These are phyloP conservation scores for Thalia dealbata DNA, from an alignment of 176 grass and related monocot genomes.

Conservation along the genomic window DNA sequence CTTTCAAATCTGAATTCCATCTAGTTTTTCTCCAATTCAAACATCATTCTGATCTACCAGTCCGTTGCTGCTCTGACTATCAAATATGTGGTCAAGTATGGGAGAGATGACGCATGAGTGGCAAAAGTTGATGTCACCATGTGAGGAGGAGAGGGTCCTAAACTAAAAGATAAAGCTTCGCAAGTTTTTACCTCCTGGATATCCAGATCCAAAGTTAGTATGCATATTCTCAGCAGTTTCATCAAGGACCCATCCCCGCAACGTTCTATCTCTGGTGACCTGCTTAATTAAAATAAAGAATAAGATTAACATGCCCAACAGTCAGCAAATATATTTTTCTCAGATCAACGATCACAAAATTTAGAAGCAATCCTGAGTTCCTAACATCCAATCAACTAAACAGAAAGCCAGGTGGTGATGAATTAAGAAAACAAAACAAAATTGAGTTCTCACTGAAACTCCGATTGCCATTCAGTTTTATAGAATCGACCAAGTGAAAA, in stretches of 20 bases:
- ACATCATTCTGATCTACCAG: not conserved
- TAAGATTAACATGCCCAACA: not conserved
- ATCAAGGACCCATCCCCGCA: slow-evolving; percentile 76
- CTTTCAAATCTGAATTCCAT: not conserved
- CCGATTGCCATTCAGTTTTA: not conserved
- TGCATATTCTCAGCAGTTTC: slow-evolving; percentile 65
- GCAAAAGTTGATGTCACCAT: not conserved
- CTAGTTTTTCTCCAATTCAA: not conserved
- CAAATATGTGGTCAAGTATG: not conserved
- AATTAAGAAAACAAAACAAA: not conserved
- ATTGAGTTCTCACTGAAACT: not conserved
- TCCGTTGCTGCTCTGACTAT: not conserved
- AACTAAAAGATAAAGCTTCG: not conserved
- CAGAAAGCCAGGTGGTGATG: not conserved
- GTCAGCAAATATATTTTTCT: not conserved
- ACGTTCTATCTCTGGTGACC: slow-evolving; percentile 81
- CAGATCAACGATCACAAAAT: not conserved
- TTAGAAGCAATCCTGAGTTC: not conserved
- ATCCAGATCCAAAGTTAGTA: slow-evolving; percentile 90
- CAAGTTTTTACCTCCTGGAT: slow-evolving; percentile 58
- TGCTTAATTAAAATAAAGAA: slow-evolving; percentile 10
- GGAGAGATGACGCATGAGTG: not conserved
- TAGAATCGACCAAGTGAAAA: no score
- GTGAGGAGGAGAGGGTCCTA: not conserved
- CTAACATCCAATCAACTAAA: not conserved